These are phyloP conservation scores for Eucalyptus grandis DNA, from an alignment of 345 rosid genomes.

Conservation along the genomic window DNA sequence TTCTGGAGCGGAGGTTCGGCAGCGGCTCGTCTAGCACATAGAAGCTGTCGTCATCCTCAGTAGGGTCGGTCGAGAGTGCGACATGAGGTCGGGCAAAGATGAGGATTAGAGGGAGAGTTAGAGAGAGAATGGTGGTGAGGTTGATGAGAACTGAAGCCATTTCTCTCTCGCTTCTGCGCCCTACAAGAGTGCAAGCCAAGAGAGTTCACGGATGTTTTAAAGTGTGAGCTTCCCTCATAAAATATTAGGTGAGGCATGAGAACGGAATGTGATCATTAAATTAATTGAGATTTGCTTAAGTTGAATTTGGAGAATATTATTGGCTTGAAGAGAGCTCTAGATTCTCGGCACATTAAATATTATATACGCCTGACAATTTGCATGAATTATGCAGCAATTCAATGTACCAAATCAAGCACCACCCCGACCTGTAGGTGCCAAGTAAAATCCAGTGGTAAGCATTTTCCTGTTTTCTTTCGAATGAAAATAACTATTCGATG, in stretches of 20 bases:
- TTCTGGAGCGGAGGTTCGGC: constrained; percentile 1
- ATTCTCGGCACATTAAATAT: neutral
- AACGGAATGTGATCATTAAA: neutral
- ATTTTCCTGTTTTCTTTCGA: neutral
- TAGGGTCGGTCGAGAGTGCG: neutral
- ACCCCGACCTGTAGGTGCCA: neutral
- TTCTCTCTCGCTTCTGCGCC: too few relatives aligned
- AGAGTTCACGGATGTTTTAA: constrained; percentile 1
- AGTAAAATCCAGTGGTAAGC: neutral
- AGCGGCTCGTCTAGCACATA: constrained; percentile 23
- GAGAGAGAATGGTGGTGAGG: constrained; percentile 7
- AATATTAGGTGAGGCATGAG: constrained; percentile 2
- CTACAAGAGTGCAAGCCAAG: neutral
- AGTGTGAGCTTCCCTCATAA: neutral
- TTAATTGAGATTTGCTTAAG: neutral
- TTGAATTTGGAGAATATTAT: neutral
- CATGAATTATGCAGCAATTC: neutral
- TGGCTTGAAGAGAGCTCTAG: neutral
- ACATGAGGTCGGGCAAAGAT: neutral
- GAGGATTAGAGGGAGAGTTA: neutral
- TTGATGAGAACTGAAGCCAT: constrained; percentile 6
- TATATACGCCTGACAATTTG: neutral
- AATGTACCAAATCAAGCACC: neutral
- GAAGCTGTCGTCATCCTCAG: constrained; percentile 6
- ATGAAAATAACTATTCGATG: neutral